A percentile compares a stretch with the other conserved stretches of the same genome.
Evolutionary conservation across 192 early-diverging fungal species (phyloP).

Genomic region (Coemansia sp.): DNA sequence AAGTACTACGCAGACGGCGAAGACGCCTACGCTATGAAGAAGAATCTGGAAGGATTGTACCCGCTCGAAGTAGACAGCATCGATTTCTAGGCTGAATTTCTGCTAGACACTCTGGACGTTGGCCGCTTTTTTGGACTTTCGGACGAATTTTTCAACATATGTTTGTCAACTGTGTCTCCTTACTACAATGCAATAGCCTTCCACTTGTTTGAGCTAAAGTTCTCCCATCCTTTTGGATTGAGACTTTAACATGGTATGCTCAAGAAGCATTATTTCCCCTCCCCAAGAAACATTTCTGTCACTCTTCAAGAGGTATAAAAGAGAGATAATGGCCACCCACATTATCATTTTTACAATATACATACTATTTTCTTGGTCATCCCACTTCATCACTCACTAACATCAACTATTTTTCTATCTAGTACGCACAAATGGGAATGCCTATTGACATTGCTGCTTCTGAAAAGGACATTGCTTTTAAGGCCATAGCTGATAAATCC

Average conservation of each 20-base stretch:
- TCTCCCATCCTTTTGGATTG: too few relatives aligned
- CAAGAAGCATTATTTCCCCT: too few relatives aligned
- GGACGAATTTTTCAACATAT: too few relatives aligned
- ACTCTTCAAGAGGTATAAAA: background rate
- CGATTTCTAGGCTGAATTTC: conserved; percentile 26
- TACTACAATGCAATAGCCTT: too few relatives aligned
- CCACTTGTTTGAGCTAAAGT: too few relatives aligned
- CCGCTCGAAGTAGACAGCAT: conserved; percentile 26
- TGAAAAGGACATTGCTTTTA: too few relatives aligned
- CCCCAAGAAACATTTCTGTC: too few relatives aligned
- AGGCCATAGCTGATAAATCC: background rate
- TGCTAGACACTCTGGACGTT: background rate
- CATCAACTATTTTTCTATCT: background rate
- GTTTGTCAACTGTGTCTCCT: too few relatives aligned
- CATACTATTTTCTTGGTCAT: too few relatives aligned
- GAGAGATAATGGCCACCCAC: background rate
- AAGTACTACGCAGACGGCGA: conserved; percentile 99
- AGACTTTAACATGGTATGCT: too few relatives aligned
- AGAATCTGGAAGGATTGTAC: conserved; percentile 25
- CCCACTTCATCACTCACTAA: background rate
- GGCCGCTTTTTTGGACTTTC: too few relatives aligned
- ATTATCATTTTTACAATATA: background rate
- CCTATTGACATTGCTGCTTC: background rate
- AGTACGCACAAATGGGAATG: background rate
- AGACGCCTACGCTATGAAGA: conserved; percentile 78